These are phyloP conservation scores for Arctium lappa DNA, from an alignment of 129 eudicot species.

Conservation along the genomic window DNA sequence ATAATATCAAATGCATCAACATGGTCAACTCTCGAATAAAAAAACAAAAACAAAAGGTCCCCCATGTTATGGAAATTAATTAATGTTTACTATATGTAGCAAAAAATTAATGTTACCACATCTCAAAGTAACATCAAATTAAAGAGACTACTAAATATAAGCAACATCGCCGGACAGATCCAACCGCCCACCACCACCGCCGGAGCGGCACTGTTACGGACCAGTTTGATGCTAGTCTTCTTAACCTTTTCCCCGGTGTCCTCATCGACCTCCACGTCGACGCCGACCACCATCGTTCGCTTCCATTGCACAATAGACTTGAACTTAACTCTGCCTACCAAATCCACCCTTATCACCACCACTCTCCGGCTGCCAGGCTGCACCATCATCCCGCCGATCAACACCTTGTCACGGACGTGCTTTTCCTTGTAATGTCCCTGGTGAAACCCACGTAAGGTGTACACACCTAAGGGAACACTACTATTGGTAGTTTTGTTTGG, in stretches of 20 bases:
- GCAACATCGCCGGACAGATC: conserved; percentile 21
- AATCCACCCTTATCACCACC: conserved; percentile 32
- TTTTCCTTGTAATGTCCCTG: conserved; percentile 25
- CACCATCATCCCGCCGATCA: not conserved
- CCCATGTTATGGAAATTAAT: conserved; percentile 10
- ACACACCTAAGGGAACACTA: conserved; percentile 22
- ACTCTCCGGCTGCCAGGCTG: not conserved
- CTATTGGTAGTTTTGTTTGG: conserved; percentile 6
- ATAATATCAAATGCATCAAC: conserved; percentile 15
- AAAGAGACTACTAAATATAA: conserved; percentile 15
- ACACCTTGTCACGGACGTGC: conserved; percentile 19
- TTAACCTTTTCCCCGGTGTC: conserved; percentile 20
- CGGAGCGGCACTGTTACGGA: not conserved
- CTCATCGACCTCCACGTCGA: conserved; percentile 26
- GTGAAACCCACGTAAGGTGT: conserved; percentile 23
- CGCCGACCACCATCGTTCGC: conserved; percentile 20
- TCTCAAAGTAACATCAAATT: conserved; percentile 31
- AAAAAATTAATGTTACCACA: conserved; percentile 27
- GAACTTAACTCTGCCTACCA: conserved; percentile 30
- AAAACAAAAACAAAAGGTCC: conserved; percentile 6
- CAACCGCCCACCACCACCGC: not conserved
- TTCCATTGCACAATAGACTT: conserved; percentile 37
- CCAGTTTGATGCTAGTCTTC: conserved; percentile 10
- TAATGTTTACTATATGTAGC: conserved; percentile 11
- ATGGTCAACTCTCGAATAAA: not conserved